Conservation (phyloP, 345 rosid genomes). For the Theobroma cacao region DNA sequence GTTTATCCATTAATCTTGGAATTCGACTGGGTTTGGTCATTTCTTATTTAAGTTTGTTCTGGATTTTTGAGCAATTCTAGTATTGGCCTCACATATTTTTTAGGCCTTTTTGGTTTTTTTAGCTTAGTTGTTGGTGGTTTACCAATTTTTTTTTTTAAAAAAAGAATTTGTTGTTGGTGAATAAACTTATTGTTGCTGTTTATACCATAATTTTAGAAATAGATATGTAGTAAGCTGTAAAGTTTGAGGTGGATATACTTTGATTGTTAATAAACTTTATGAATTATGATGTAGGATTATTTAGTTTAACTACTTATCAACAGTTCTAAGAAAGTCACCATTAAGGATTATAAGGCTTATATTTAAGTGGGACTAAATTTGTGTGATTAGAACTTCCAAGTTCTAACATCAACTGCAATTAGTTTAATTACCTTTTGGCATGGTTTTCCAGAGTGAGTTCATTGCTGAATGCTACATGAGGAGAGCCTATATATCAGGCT, state of each 20-base stretch:
- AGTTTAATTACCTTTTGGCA: constrained; percentile 7
- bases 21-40: not conserved
- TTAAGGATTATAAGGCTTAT: not conserved
- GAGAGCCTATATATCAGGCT: constrained; percentile 80
- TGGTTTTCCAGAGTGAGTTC: constrained; percentile 76
- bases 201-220: no score
- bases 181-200: no score
- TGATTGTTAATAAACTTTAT: not conserved
- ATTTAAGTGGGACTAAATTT: not conserved
- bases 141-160: no score
- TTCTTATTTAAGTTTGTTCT: no score
- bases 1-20: not conserved
- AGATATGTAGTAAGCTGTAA: no score
- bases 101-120: no score
- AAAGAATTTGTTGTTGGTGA: no score
- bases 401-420: not conserved
- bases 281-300: not conserved
- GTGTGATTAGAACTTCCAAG: not conserved
- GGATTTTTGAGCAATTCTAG: no score
- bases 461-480: constrained; percentile 92
- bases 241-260: no score
- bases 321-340: not conserved
- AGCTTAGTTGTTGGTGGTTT: no score
- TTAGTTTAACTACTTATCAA: not conserved
- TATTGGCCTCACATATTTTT: no score